These are phyloP conservation scores for Trichothecium sympodiale DNA, from an alignment of 2,329 filamentous ascomycete genomes.

Conservation along the genomic window DNA sequence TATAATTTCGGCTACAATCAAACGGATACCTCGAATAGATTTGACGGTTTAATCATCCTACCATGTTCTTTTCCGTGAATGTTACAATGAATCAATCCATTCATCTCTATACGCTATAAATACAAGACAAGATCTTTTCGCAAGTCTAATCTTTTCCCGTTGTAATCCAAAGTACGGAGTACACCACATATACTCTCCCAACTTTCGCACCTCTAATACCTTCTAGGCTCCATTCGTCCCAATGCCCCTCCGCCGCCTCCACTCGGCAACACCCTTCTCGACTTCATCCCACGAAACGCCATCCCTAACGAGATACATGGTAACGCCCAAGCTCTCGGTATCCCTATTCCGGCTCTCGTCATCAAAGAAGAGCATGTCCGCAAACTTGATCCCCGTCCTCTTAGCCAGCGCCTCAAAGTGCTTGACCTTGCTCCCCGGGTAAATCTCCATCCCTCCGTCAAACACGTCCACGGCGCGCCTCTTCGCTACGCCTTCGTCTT, in stretches of 20 bases:
- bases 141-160: no score
- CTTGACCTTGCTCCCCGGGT: slow-evolving; percentile 70
- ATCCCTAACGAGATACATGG: slow-evolving; percentile 72
- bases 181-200: no score
- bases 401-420: slow-evolving; percentile 70
- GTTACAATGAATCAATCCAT: no score
- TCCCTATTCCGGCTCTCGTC: slow-evolving; percentile 82
- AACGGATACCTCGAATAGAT: no score
- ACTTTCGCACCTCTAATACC: no score
- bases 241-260: slow-evolving; percentile 59
- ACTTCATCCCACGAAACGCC: slow-evolving; percentile 69
- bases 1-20: no score
- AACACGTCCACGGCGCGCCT: slow-evolving; percentile 38
- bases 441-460: slow-evolving; percentile 52
- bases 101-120: no score
- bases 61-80: no score
- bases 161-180: no score
- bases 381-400: slow-evolving; percentile 58
- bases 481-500: slow-evolving; percentile 24
- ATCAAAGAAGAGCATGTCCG: slow-evolving; percentile 93
- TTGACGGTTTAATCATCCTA: no score
- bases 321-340: slow-evolving; percentile 67
- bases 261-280: slow-evolving; percentile 67
- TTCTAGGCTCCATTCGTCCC: no score
- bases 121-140: no score